Evolutionary conservation across 352 stramenopile species (phyloP), one percentile per base, ranked within the genome.

Genomic region (Pythium phragmitis): DNA sequence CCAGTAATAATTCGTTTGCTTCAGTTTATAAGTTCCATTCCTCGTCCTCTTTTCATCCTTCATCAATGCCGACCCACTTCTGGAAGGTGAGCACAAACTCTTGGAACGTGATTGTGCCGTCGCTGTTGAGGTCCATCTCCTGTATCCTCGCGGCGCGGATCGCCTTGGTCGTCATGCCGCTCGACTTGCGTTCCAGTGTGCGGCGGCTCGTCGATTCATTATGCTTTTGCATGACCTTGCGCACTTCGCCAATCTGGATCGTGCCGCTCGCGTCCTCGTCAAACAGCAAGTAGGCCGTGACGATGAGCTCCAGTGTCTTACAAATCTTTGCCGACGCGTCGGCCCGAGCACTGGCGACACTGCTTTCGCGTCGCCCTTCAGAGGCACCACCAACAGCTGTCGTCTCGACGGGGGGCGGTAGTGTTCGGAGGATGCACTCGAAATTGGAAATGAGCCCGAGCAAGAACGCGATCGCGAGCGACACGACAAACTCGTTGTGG

Each of bases 1-100:
- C 14, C n/a, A 57, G n/a, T 56, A 6, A 13, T 33, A 47, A 14
- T 34, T 36, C 16, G 42, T 43, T 7, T 26, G 28, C 42, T 2
- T 11, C 42, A 19, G 39, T 3, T 30, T 21, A 12, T 21, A 9
- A 28, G 4, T 30, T 30, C n/a, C 45, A 21, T 28, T 46, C 21
- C 45, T 11, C 7, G 4, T 9, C 1, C 0, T 59, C 37, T 11
- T 16, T 42, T 47, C 5, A 52, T 47, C 5, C 43, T 21, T 89
- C 80, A 30, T 94, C 85, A 13, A 74, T 76, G 30, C 83, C 84
- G 50, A 91, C 84, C 88, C 88, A 96, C 33, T 85, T 88, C 59
- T 94, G 82, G 55, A 96, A 96, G 28, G 88, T 93, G 39, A 93
- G 75, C 33, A 96, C 75, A 48, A 96, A 96, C 61, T 96, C 88